Evolutionary conservation across 176 grass and related monocot genomes (phyloP), one percentile per base, ranked within the genome.

Genomic region (Hordeum vulgare): DNA sequence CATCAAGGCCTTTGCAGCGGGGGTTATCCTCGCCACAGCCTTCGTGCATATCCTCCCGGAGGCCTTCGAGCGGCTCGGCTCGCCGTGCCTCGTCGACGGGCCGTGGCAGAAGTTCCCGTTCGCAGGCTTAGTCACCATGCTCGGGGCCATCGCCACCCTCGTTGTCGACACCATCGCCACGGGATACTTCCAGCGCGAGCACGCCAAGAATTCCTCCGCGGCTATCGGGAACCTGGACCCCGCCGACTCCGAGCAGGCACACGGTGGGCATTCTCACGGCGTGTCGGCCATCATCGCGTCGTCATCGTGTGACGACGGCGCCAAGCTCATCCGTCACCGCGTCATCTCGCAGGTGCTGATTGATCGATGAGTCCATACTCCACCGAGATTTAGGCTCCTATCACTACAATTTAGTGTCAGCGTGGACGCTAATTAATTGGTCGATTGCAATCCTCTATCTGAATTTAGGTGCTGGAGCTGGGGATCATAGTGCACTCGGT

Each of bases 1-100:
- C 12, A 9, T 97, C 42, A 97, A 97, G 86, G 86, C 89, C 44
- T 97, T 97, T 47, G 91, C 94, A 21, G 86, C 86, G 4, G 91
- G 94, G 9, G 91, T 97, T 81, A 93, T 97, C 64, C 89, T 97
- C 3, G 94, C 91, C 86, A 97, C 91, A 20, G 89, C 70, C 0
- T 88, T 97, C 77, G 88, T 68, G 36, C 36, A 37, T 8, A 37
- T 37, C 36, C 36, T 37, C 36, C 36, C 36, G 36, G 36, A 37
- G 36, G 36, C 36, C 36, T 37, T 37, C 7, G 36, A 37, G 36
- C 36, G 36, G 36, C 36, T 37, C 7, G 36, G 36, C 36, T 37
- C 7, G 36, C 6, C 36, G 36, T 37, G 36, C 36, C 36, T 37
- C 36, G 36, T 53, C 18, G 61, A 71, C 2, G 85, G 85, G 11